A percentile compares a stretch with the other conserved stretches of the same genome.
Evolutionary conservation across 257 asterid genomes (phyloP).

Genomic region (Solanum lycopersicoides): DNA sequence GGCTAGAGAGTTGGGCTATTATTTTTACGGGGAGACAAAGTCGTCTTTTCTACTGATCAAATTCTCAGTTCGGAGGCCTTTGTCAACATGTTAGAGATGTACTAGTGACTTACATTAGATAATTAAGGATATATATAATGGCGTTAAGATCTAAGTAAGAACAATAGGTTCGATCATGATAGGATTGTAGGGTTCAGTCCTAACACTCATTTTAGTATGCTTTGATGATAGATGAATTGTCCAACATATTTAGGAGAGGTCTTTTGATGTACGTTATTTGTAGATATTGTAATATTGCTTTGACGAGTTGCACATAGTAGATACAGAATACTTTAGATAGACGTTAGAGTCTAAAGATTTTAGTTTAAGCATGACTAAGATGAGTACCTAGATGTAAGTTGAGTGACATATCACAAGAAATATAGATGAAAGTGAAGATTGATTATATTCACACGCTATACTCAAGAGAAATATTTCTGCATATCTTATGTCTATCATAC

Average conservation of each 20-base stretch:
- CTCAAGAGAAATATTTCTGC: not conserved
- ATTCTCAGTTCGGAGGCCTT: too few species aligned
- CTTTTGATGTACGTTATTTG: accelerated
- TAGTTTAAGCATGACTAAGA: too few species aligned
- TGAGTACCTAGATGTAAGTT: not conserved
- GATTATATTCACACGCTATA: not conserved
- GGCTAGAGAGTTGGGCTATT: too few species aligned
- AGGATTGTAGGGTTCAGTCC: not conserved
- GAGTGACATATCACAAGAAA: not conserved
- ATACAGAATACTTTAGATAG: too few species aligned
- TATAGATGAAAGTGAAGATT: not conserved
- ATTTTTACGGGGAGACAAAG: too few species aligned
- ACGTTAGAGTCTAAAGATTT: too few species aligned
- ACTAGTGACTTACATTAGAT: not conserved
- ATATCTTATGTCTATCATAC: too few species aligned
- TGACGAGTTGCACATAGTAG: too few species aligned
- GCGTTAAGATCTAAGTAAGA: not conserved
- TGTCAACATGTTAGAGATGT: too few species aligned
- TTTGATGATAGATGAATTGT: not conserved
- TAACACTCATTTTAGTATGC: accelerated
- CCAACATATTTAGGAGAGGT: too few species aligned
- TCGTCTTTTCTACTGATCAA: too few species aligned
- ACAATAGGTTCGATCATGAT: not conserved
- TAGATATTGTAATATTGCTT: too few species aligned
- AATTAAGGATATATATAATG: not conserved